Evolutionary conservation across 192 early-diverging fungal species (phyloP), one percentile per base, ranked within the genome.

Genomic region (Backusella westeae): DNA sequence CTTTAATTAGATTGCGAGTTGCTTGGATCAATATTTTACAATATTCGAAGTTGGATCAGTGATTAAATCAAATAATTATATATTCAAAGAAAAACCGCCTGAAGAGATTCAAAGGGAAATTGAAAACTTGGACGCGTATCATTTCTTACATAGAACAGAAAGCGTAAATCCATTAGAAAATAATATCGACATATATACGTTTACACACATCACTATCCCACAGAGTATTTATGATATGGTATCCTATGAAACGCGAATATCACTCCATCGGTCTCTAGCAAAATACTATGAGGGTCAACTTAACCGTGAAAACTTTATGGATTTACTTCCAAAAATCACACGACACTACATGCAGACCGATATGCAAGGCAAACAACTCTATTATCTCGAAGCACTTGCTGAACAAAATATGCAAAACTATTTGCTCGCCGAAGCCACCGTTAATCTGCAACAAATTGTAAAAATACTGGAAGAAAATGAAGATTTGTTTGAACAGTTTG

Each of bases 321-420:
- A 86, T 36, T 44, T 88, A 12, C 68, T 88, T 23, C 78, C 79
- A 5, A 76, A 81, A 44, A 76, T 88, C 26, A 85, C 83, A 4
- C 71, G 81, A 2, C 87, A 88, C 74, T 88, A 86, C 23, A 49
- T 85, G n/a, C 72, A 83, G 53, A 88, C 87, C 29, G 85, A 88
- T 67, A 19, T 65, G 19, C 75, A 72, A 12, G 74, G 77, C 12
- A 88, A 88, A 66, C 85, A 88, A 68, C 71, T 88, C 3, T 80
- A 83, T 21, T 88, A 88, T 39, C 80, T 88, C 3, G 82, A 84
- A 67, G 80, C 73, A 7, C 36, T 86, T 29, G 80, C 85, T 1
- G 81, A 80, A 4, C 72, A 81, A 32, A 77, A 88, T 44, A 82
- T 88, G 78, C 78, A 84, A 67, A 80, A 80, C 6, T 82, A 86